Percentiles rank a stretch among this genome's conserved stretches.
These are phyloP conservation scores for Pistacia integerrima DNA, from an alignment of 345 rosid species.

Conservation along the genomic window DNA sequence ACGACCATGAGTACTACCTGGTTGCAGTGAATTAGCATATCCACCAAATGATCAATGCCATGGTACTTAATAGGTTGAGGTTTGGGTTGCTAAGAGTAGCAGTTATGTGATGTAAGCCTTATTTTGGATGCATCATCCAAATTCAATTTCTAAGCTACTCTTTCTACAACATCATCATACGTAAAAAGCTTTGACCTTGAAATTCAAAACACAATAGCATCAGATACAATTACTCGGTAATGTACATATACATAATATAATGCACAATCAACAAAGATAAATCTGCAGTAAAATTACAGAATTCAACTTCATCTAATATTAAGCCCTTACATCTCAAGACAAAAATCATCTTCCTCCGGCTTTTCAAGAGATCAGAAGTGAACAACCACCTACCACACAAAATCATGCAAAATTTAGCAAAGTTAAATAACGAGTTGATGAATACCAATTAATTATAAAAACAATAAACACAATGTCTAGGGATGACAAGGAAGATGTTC, in stretches of 20 bases:
- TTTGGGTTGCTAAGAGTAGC: slow-evolving; percentile 76
- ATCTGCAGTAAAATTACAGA: not conserved
- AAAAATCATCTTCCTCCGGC: slow-evolving; percentile 88
- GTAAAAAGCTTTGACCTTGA: too few relatives aligned
- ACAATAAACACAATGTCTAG: too few relatives aligned
- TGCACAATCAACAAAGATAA: not conserved
- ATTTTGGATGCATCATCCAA: slow-evolving; percentile 74
- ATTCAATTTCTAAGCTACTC: slow-evolving; percentile 61
- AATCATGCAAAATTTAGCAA: slow-evolving; percentile 8
- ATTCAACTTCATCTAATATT: slow-evolving; percentile 8
- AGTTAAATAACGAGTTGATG: not conserved
- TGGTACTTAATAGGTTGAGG: slow-evolving; percentile 71
- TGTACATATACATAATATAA: not conserved
- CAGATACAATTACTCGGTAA: not conserved
- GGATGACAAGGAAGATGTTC: too few relatives aligned
- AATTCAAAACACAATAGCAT: too few relatives aligned
- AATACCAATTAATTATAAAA: too few relatives aligned
- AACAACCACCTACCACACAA: slow-evolving; percentile 54
- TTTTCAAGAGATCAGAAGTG: slow-evolving; percentile 86
- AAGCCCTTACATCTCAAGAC: slow-evolving; percentile 83
- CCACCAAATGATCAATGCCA: slow-evolving; percentile 76
- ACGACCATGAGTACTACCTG: slow-evolving; percentile 49
- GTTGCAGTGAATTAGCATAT: slow-evolving; percentile 90
- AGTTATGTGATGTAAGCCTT: slow-evolving; percentile 76
- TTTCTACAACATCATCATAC: slow-evolving; percentile 87